Evolutionary conservation across 768 basidiomycete genomes (phyloP), one percentile per base, ranked within the genome.

Genomic region (Epithele typhae): DNA sequence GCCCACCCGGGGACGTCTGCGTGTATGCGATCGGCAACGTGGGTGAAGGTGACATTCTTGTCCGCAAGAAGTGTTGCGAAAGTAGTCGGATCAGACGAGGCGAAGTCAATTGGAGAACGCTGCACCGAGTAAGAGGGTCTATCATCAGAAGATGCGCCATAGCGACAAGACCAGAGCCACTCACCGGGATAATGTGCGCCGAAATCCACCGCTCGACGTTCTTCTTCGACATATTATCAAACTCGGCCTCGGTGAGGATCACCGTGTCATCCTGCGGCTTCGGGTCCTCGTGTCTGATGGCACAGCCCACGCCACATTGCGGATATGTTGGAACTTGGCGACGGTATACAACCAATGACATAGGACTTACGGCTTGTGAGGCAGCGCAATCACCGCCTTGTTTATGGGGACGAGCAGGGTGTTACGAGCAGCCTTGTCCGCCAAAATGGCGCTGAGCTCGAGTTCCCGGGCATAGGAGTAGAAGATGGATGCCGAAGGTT

Each of bases 391-490:
- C 14, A 93, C 80, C 8, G 90, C 92, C 63, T 84, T 87, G 65
- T 95, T 93, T 21, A 86, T 88, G 0, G 92, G 92, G 4, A 84
- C 90, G 35, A 95, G 73, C 9, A 94, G 43, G 0, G 90, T 90
- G 45, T 69, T 64, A 6, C 64, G 69, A 2, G 58, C 46, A 23
- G 57, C 44, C 5, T 34, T 36, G 14, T 60, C 56, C 19, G 42
- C 52, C 40, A 92, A 75, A 9, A 71, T 68, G 24, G 60, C 57
- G 59, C 81, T 82, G n/a, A 84, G 54, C 54, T 78, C 72, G 2
- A 82, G 68, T 57, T 90, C 88, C 5, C 88, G 75, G 4, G 87
- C 84, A 61, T 92, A 92, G 0, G 84, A 81, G 61, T 82, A 90
- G 72, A 89, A 92, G 42, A 92, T 92, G 33, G 87, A 91, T 8